A percentile compares a stretch with the other conserved stretches of the same genome.
Conservation (phyloP, 495 filamentous ascomycete species). For the Hypoxylon crocopeplum region DNA sequence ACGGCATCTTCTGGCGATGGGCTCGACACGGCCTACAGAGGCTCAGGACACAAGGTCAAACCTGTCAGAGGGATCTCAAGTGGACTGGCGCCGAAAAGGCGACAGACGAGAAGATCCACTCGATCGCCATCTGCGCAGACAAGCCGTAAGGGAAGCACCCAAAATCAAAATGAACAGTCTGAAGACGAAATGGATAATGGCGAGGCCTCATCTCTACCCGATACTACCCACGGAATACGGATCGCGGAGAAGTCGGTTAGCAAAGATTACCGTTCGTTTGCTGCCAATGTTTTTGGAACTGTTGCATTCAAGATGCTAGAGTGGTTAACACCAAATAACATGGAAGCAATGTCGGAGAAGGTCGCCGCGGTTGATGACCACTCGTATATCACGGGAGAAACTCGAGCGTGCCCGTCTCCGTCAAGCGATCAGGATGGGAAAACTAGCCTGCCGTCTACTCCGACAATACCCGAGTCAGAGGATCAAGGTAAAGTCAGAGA, state of each 20-base stretch:
- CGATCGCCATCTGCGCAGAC: neutral
- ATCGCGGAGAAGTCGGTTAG: conserved; percentile 57
- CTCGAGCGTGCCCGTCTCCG: conserved; percentile 5
- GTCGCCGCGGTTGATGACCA: conserved; percentile 12
- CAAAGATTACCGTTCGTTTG: conserved; percentile 85
- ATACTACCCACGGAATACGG: conserved; percentile 17
- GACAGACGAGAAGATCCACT: neutral
- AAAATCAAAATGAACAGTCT: conserved; percentile 15
- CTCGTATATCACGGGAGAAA: conserved; percentile 6
- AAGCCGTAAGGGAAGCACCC: conserved; percentile 26
- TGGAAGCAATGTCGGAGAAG: conserved; percentile 51
- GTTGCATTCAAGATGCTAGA: conserved; percentile 79
- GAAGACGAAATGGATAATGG: conserved; percentile 25
- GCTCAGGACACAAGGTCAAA: conserved; percentile 6
- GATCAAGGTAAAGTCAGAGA: neutral
- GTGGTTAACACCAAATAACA: conserved; percentile 68
- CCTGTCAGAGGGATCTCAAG: conserved; percentile 1
- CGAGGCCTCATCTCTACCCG: neutral
- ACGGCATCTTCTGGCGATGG: conserved; percentile 29
- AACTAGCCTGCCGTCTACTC: conserved; percentile 5
- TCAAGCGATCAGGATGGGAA: conserved; percentile 8
- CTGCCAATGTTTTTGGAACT: conserved; percentile 81
- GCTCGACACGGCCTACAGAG: conserved; percentile 2
- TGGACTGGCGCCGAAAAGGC: conserved; percentile 8
- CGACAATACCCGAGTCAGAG: conserved; percentile 8